A percentile compares a stretch with the other conserved stretches of the same genome.
phyloP scores from a whole-genome alignment of 306 rosid species.

The Inga leiocalycina region DNA sequence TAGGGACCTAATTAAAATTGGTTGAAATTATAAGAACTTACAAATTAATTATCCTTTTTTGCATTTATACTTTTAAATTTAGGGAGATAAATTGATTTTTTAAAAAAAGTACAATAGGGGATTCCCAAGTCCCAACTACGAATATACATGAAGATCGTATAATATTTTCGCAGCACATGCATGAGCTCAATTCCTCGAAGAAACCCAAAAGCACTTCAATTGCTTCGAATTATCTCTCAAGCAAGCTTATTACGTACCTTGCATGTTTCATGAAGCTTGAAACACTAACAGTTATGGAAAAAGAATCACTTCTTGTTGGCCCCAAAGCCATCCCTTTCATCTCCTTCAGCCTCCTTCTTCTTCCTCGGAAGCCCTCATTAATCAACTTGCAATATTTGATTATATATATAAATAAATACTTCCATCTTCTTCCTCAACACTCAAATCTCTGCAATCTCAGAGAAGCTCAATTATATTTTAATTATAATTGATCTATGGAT shows the following conservation, averaged over 20 bases:
- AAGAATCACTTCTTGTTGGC: conserved; percentile 49
- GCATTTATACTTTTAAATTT: no score
- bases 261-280: background rate
- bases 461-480: background rate
- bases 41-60: no score
- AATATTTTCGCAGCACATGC: background rate
- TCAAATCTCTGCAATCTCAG: background rate
- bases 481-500: conserved; percentile 40
- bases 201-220: background rate
- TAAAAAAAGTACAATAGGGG: no score
- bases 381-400: background rate
- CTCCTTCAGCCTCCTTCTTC: conserved; percentile 11
- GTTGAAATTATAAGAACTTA: no score
- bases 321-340: conserved; percentile 57
- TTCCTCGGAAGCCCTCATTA: conserved; percentile 1
- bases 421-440: conserved; percentile 38
- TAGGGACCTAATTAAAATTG: no score
- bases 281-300: conserved; percentile 22
- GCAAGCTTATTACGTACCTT: conserved; percentile 30
- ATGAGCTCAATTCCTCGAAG: background rate
- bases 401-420: conserved; percentile 15
- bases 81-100: no score
- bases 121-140: no score
- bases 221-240: background rate
- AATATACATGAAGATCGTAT: no score